phyloP scores from a whole-genome alignment of 108 stramenopile species.

The Phaeodactylum tricornutum region DNA sequence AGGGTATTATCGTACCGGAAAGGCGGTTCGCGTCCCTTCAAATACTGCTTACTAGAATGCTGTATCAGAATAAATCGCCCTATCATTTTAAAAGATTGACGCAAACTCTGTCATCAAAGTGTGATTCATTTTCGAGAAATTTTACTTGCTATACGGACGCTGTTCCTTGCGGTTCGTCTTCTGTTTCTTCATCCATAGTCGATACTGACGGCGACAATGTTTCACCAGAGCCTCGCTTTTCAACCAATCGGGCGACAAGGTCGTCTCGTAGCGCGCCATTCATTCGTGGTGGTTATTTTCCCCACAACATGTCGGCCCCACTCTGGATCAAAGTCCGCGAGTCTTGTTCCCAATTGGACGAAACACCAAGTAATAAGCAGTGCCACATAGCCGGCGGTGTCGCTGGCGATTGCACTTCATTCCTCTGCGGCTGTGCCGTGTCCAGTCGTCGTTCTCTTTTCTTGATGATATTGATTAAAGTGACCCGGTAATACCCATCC shows the following conservation, averaged over 20 bases:
- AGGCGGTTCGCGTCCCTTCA: slow-evolving; percentile 74
- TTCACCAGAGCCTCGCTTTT: no score
- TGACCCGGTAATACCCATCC: no score
- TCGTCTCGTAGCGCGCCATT: neutral
- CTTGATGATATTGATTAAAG: neutral
- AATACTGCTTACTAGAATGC: slow-evolving; percentile 52
- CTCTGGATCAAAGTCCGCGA: neutral
- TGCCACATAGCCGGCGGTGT: neutral
- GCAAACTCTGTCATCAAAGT: no score
- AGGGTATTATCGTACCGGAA: slow-evolving; percentile 83
- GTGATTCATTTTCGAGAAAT: no score
- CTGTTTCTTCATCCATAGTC: no score
- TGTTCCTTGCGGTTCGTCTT: no score
- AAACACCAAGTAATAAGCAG: neutral
- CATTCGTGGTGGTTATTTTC: neutral
- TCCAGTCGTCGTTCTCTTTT: neutral
- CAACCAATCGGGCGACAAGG: neutral
- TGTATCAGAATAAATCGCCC: no score
- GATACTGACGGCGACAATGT: no score
- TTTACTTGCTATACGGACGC: no score
- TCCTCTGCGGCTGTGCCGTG: neutral
- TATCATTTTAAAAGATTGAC: no score
- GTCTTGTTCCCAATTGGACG: neutral
- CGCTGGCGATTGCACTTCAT: neutral
- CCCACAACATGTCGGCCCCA: neutral